Percentiles rank a stretch among this genome's conserved stretches.
Evolutionary conservation across 169 alveolate genomes (phyloP).

Genomic region (Plasmodium inui): DNA sequence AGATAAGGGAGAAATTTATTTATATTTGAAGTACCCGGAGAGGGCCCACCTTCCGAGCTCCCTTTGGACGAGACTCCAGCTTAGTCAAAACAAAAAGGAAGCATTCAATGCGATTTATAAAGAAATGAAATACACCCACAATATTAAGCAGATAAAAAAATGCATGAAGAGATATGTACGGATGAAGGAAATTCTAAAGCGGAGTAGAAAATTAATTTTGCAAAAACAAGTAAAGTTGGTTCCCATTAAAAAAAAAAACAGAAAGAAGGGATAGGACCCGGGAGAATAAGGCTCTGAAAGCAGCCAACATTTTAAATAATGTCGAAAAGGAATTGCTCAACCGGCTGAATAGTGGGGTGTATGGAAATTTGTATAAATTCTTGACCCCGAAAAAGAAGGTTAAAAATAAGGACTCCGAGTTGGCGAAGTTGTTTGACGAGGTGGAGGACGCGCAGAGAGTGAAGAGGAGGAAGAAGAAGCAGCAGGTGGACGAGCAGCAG

Average conservation of each 20-base stretch:
- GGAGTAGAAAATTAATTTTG: constrained; percentile 91
- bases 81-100: constrained; percentile 90
- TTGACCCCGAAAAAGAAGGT: constrained; percentile 54
- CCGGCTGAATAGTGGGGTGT: constrained; percentile 92
- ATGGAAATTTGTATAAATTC: constrained; percentile 51
- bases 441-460: constrained; percentile 7
- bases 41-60: constrained; percentile 98
- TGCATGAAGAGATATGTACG: constrained; percentile 97
- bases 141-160: constrained; percentile 94
- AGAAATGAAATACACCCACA: constrained; percentile 94
- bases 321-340: constrained; percentile 96
- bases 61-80: constrained; percentile 96
- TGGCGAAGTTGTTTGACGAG: constrained; percentile 23
- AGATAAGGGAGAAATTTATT: constrained; percentile 89
- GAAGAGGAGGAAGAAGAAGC: constrained; percentile 11
- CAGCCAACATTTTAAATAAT: constrained; percentile 97
- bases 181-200: constrained; percentile 94
- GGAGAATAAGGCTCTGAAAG: constrained; percentile 96
- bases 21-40: constrained; percentile 97
- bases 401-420: constrained; percentile 64
- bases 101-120: constrained; percentile 95
- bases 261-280: constrained; percentile 98
- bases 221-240: constrained; percentile 80
- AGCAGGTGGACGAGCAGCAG: neutral
- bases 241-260: constrained; percentile 97